A percentile compares a stretch with the other conserved stretches of the same genome.
phyloP scores from a whole-genome alignment of 306 rosid species.

The Cucurbita maxima region DNA sequence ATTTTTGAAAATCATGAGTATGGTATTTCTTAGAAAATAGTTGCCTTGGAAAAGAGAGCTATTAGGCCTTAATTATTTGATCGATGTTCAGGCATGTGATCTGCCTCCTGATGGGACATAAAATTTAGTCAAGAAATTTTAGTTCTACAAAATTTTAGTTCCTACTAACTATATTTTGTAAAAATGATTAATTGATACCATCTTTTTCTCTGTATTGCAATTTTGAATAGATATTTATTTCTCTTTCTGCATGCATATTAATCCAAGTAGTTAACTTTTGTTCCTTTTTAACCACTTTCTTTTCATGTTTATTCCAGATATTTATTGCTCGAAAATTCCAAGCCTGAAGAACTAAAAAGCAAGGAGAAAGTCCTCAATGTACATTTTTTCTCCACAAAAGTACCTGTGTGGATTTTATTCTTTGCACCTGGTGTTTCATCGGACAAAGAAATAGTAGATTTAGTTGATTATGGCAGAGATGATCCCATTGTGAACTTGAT shows the following conservation, averaged over 20 bases:
- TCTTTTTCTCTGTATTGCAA: neutral
- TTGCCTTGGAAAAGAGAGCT: neutral
- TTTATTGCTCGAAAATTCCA: conserved; percentile 62
- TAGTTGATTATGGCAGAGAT: conserved; percentile 40
- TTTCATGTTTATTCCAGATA: conserved; percentile 35
- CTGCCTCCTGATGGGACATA: neutral
- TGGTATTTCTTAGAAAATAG: neutral
- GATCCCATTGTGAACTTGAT: conserved; percentile 53
- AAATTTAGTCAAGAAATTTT: neutral
- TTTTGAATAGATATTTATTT: neutral
- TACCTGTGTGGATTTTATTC: conserved; percentile 78
- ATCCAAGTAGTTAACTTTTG: neutral
- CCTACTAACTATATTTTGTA: neutral
- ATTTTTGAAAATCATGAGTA: neutral
- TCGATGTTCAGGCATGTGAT: neutral
- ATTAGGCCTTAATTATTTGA: neutral
- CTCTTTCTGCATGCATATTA: neutral
- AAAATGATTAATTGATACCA: neutral
- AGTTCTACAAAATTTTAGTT: neutral
- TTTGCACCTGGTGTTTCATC: conserved; percentile 71
- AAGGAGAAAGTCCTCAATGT: conserved; percentile 59
- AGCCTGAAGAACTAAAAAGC: conserved; percentile 35
- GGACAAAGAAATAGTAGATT: conserved; percentile 61
- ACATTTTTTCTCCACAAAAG: conserved; percentile 57
- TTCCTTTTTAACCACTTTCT: neutral